These are phyloP conservation scores for Auricularia sp. DNA, from an alignment of 768 basidiomycete species.

Conservation along the genomic window DNA sequence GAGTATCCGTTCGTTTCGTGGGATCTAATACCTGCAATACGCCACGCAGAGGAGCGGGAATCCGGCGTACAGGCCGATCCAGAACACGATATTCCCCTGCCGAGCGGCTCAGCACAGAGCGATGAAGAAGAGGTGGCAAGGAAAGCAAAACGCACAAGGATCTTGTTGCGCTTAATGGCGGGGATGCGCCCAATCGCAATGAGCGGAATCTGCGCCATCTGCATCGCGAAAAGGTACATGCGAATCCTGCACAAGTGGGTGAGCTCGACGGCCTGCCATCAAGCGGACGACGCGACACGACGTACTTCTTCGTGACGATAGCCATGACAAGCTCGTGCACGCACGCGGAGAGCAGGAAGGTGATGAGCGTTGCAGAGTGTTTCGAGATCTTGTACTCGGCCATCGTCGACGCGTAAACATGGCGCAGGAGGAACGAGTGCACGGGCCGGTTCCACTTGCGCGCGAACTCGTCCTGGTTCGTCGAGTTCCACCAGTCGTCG, in stretches of 20 bases:
- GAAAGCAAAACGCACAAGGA: slow-evolving; percentile 34
- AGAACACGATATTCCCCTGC: slow-evolving; percentile 74
- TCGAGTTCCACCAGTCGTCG: slow-evolving; percentile 99
- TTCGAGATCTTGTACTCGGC: slow-evolving; percentile 64
- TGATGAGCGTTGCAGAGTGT: slow-evolving; percentile 78
- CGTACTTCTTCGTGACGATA: slow-evolving; percentile 81
- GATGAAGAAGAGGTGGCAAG: neutral
- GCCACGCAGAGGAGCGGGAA: slow-evolving; percentile 88
- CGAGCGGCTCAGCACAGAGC: neutral
- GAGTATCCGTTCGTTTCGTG: too few species aligned
- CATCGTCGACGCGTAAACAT: slow-evolving; percentile 89
- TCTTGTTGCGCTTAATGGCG: slow-evolving; percentile 67
- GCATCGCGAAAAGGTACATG: slow-evolving; percentile 73
- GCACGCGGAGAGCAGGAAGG: slow-evolving; percentile 82
- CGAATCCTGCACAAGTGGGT: slow-evolving; percentile 25
- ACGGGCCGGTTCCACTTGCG: slow-evolving; percentile 99
- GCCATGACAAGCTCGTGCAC: slow-evolving; percentile 96
- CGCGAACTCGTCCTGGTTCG: slow-evolving; percentile 93
- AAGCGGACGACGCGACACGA: neutral
- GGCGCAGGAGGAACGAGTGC: slow-evolving; percentile 83
- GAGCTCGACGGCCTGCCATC: too few species aligned
- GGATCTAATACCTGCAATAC: slow-evolving; percentile 41
- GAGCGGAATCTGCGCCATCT: slow-evolving; percentile 87
- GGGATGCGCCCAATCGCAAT: slow-evolving; percentile 74
- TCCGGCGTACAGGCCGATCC: slow-evolving; percentile 84